Evolutionary conservation across 148 eudicot species (phyloP).

Genomic region (Chenopodium quinoa): DNA sequence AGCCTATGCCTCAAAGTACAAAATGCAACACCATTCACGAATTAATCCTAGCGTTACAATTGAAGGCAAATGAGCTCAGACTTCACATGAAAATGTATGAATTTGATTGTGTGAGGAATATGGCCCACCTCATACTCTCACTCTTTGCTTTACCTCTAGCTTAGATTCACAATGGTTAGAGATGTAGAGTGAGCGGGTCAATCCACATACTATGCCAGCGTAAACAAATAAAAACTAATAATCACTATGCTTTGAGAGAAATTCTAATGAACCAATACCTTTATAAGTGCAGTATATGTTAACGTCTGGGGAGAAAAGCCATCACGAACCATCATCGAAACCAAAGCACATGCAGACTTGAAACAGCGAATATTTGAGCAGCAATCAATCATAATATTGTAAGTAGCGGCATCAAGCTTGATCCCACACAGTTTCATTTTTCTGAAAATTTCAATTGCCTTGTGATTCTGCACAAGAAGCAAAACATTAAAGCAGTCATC

Average conservation of each 20-base stretch:
- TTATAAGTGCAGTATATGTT: slow-evolving; percentile 62
- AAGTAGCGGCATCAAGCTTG: slow-evolving; percentile 58
- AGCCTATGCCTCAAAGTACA: background rate
- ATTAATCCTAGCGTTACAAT: background rate
- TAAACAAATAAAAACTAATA: background rate
- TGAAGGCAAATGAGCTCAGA: background rate
- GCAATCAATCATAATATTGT: slow-evolving; percentile 77
- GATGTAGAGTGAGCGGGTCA: background rate
- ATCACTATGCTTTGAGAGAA: background rate
- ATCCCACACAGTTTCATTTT: slow-evolving; percentile 48
- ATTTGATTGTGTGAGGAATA: background rate
- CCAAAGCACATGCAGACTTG: slow-evolving; percentile 62
- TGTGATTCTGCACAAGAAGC: slow-evolving; percentile 45
- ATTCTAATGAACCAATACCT: slow-evolving; percentile 40
- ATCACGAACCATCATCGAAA: slow-evolving; percentile 71
- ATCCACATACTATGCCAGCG: background rate
- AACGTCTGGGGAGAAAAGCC: slow-evolving; percentile 48
- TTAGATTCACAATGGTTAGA: background rate
- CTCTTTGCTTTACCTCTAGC: background rate
- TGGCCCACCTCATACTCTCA: background rate
- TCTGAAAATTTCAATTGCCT: slow-evolving; percentile 63
- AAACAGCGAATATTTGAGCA: slow-evolving; percentile 58
- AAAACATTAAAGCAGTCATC: slow-evolving; percentile 12
- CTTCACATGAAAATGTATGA: background rate
- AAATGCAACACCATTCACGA: background rate